Base-by-base conservation (phyloP, 2,329 filamentous ascomycete genomes). In the Microascus cirrosus region DNA sequence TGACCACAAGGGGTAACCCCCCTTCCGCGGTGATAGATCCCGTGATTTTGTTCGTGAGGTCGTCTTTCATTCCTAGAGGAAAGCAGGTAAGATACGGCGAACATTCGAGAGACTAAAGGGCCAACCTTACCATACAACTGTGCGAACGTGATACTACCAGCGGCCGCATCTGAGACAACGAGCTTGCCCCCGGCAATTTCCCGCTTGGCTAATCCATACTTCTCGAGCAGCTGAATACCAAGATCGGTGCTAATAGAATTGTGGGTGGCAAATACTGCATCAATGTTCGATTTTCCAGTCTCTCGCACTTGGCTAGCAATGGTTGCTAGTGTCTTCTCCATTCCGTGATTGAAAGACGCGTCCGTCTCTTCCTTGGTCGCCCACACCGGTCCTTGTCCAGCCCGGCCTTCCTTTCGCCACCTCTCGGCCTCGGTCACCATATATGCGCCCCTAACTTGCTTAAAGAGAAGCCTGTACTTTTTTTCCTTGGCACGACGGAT, bases 381-480 rank as follows among this genome's bases (percentile, higher is more conserved):
- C 36, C 36, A 39, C 11, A 39, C 36, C 3, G 48, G 48, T n/a
- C 48, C 48, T 13, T 3, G 20, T 13, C 48, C 48, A 2, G 11
- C 48, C n/a, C 48, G 3, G 3, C 48, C 24, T 13, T 51, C 15
- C 45, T 58, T 53, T 8, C 61, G 58, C 64, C 15, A 64, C 48
- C 1, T 57, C 56, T 15, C 59, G 54, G 20, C 48, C 32, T 32
- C 61, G 55, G 18, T 59, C 13, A 34, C 54, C 58, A 51, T 59
- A 28, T 51, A 51, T 7, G 48, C 48, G 11, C 48, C 48, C 48
- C 48, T 18, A 3, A 51, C 48, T 13, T 51, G 48, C 48, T 51
- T 51, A 57, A 61, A 65, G 20, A 65, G 59, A 6, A 65, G 50
- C 53, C 61, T 64, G 35, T 64, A 65, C 3, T 62, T 61, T 28